These are phyloP conservation scores for Aspergillus fijiensis DNA, from an alignment of 2,329 filamentous ascomycete species.

Conservation along the genomic window DNA sequence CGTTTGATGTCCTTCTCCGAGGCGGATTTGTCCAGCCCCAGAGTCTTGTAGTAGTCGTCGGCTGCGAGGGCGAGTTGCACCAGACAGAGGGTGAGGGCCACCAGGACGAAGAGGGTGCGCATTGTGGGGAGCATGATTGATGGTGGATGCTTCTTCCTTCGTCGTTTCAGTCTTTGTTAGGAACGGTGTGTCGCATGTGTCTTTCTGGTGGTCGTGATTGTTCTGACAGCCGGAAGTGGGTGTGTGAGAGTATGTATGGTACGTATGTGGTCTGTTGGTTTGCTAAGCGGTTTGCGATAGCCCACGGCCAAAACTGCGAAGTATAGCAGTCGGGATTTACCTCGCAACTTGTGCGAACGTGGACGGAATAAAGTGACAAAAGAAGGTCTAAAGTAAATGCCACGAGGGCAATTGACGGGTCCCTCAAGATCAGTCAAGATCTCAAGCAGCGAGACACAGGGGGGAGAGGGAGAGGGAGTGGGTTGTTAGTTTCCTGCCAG, in stretches of 20 bases:
- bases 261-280: background rate
- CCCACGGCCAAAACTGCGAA: no score
- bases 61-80: constrained; percentile 42
- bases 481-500: no score
- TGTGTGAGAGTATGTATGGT: background rate
- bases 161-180: no score
- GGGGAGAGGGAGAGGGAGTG: background rate
- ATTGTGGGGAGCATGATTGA: constrained; percentile 25
- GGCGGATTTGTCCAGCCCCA: constrained; percentile 76
- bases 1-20: constrained; percentile 88
- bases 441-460: constrained; percentile 12
- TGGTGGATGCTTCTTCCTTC: background rate
- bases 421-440: constrained; percentile 22
- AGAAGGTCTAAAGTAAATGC: background rate
- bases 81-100: constrained; percentile 37
- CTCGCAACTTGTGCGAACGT: background rate
- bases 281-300: background rate
- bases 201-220: no score
- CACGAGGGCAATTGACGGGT: background rate
- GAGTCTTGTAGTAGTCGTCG: constrained; percentile 62
- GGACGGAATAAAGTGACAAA: background rate
- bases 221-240: no score
- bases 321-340: no score
- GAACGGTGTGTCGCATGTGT: no score
- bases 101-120: constrained; percentile 34